Evolutionary conservation across 192 early-diverging fungal species (phyloP).

Genomic region (Entomortierella parvispora): DNA sequence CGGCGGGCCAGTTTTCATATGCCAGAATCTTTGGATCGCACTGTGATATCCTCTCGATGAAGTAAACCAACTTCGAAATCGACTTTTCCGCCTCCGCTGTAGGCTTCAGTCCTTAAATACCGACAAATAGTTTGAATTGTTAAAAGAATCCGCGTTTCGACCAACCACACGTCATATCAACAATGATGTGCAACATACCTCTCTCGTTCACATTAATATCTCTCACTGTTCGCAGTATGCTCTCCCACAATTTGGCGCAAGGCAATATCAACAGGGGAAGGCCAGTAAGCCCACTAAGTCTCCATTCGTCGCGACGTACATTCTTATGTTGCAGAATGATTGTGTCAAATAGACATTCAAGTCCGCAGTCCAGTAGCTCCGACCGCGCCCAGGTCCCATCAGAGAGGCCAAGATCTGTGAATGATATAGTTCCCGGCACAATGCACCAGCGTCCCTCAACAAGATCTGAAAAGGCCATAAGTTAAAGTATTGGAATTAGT

Average conservation of each 20-base stretch:
- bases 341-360: constrained; percentile 17
- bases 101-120: constrained; percentile 21
- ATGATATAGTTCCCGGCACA: constrained; percentile 37
- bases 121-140: neutral
- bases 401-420: constrained; percentile 15
- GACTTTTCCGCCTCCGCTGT: constrained; percentile 19
- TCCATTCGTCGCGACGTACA: constrained; percentile 23
- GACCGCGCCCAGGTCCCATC: constrained; percentile 33
- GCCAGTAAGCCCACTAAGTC: constrained; percentile 13
- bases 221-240: constrained; percentile 18
- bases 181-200: neutral
- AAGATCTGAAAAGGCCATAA: constrained; percentile 13
- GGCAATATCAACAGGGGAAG: constrained; percentile 20
- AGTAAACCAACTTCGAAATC: constrained; percentile 15
- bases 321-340: constrained; percentile 27
- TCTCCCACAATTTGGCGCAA: constrained; percentile 28
- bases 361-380: constrained; percentile 14
- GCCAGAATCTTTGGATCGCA: constrained; percentile 17
- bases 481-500: neutral
- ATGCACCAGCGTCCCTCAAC: constrained; percentile 24
- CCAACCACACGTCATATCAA: neutral
- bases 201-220: constrained; percentile 33
- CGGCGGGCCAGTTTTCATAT: constrained; percentile 18
- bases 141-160: neutral
- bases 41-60: constrained; percentile 24